A percentile compares a stretch with the other conserved stretches of the same genome.
These are phyloP conservation scores for Pythium coloratum DNA, from an alignment of 352 stramenopile genomes.

Conservation along the genomic window DNA sequence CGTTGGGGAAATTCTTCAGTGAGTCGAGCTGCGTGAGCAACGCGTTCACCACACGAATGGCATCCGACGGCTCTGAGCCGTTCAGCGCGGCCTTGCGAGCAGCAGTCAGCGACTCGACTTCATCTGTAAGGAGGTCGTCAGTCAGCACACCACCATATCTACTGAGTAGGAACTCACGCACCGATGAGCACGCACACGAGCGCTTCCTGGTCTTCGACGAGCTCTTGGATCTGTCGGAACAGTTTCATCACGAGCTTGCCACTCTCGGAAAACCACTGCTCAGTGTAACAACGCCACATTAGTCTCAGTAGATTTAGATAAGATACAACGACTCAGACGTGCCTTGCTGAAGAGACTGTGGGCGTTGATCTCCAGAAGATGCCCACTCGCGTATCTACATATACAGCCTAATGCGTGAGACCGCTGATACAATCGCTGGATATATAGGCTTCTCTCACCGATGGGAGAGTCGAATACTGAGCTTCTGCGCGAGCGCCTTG, in stretches of 20 bases:
- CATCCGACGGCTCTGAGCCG: constrained; percentile 88
- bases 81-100: constrained; percentile 66
- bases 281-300: background rate
- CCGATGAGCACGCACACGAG: constrained; percentile 92
- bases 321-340: background rate
- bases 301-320: no score
- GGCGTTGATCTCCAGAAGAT: constrained; percentile 91
- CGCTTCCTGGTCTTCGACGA: constrained; percentile 86
- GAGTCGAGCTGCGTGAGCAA: constrained; percentile 89
- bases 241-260: constrained; percentile 93
- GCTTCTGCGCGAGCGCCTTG: constrained; percentile 91
- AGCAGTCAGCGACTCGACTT: constrained; percentile 91
- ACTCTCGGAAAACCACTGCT: constrained; percentile 94
- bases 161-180: constrained; percentile 18
- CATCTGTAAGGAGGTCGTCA: constrained; percentile 43
- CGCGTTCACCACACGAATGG: constrained; percentile 92
- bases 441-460: constrained; percentile 34
- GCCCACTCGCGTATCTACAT: constrained; percentile 59
- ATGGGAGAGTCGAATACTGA: constrained; percentile 83
- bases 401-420: background rate
- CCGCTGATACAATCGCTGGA: background rate
- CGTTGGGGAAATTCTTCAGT: constrained; percentile 82
- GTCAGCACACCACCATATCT: background rate
- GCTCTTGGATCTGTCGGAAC: constrained; percentile 90
- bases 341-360: constrained; percentile 92